These are phyloP conservation scores for Lumnitzera racemosa DNA, from an alignment of 345 rosid genomes.

Conservation along the genomic window DNA sequence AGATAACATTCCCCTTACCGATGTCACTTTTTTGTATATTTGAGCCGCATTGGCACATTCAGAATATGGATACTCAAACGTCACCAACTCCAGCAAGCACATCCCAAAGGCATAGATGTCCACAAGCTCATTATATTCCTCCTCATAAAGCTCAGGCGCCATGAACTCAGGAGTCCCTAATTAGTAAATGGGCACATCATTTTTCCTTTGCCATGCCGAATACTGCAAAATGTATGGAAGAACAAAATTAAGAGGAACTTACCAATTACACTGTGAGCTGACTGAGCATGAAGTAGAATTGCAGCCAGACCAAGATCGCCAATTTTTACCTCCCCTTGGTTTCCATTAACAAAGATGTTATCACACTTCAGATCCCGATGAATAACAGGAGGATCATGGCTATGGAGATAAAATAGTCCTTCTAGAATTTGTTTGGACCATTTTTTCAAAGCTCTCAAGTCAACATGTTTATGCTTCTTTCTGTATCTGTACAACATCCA, in stretches of 20 bases:
- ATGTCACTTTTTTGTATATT: slow-evolving; percentile 89
- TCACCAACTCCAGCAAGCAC: slow-evolving; percentile 94
- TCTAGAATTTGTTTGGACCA: slow-evolving; percentile 90
- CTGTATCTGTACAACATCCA: slow-evolving; percentile 48
- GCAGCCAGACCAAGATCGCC: slow-evolving; percentile 93
- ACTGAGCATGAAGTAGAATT: slow-evolving; percentile 57
- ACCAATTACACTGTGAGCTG: slow-evolving; percentile 92
- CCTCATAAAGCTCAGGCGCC: slow-evolving; percentile 99
- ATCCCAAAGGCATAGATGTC: slow-evolving; percentile 96
- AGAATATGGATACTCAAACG: slow-evolving; percentile 78
- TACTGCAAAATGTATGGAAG: background rate
- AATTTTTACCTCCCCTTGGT: slow-evolving; percentile 93
- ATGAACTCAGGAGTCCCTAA: slow-evolving; percentile 96
- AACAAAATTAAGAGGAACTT: slow-evolving; percentile 7
- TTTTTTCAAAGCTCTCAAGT: slow-evolving; percentile 77
- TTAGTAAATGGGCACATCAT: background rate
- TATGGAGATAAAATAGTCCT: slow-evolving; percentile 83
- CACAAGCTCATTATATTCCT: slow-evolving; percentile 91
- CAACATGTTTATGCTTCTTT: slow-evolving; percentile 84
- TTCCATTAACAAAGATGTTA: slow-evolving; percentile 91
- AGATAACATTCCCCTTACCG: slow-evolving; percentile 40
- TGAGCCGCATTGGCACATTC: slow-evolving; percentile 96
- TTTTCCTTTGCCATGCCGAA: background rate
- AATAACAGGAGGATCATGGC: slow-evolving; percentile 86
- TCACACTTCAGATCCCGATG: slow-evolving; percentile 97